A percentile compares a stretch with the other conserved stretches of the same genome.
These are phyloP conservation scores for Aspergillus aculeatinus DNA, from an alignment of 2,329 filamentous ascomycete species.

Conservation along the genomic window DNA sequence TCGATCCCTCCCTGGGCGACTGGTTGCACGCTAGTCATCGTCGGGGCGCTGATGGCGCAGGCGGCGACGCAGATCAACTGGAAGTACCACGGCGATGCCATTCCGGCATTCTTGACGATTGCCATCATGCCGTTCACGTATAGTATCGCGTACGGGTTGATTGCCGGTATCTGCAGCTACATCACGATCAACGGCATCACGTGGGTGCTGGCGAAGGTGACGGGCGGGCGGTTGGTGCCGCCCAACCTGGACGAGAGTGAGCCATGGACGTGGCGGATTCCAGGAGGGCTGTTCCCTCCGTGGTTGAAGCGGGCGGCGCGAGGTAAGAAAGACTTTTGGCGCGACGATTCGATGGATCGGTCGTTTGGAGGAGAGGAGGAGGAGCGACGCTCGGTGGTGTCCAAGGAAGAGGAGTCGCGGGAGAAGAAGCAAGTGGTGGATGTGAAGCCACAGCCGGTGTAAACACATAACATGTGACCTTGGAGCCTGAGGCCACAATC, in stretches of 20 bases:
- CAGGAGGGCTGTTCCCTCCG: slow-evolving; percentile 70
- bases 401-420: not conserved
- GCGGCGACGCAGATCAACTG: slow-evolving; percentile 84
- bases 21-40: slow-evolving; percentile 80
- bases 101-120: slow-evolving; percentile 82
- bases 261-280: slow-evolving; percentile 74
- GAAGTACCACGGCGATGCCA: slow-evolving; percentile 77
- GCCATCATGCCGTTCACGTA: slow-evolving; percentile 88
- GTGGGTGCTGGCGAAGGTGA: slow-evolving; percentile 66
- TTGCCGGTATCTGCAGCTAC: slow-evolving; percentile 76
- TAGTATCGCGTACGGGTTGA: slow-evolving; percentile 82
- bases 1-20: slow-evolving; percentile 89
- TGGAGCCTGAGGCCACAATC: not conserved
- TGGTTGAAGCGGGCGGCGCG: slow-evolving; percentile 65
- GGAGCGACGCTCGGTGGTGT: not conserved
- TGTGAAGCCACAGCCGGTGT: not conserved
- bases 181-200: slow-evolving; percentile 70
- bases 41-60: slow-evolving; percentile 83
- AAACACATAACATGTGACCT: not conserved
- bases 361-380: slow-evolving; percentile 20
- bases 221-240: slow-evolving; percentile 69
- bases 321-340: slow-evolving; percentile 76
- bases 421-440: slow-evolving; percentile 2
- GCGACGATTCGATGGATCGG: slow-evolving; percentile 22
- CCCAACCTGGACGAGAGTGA: slow-evolving; percentile 75